Conservation (phyloP, 1,284 basidiomycete genomes). For the Golubevia pallescens region DNA sequence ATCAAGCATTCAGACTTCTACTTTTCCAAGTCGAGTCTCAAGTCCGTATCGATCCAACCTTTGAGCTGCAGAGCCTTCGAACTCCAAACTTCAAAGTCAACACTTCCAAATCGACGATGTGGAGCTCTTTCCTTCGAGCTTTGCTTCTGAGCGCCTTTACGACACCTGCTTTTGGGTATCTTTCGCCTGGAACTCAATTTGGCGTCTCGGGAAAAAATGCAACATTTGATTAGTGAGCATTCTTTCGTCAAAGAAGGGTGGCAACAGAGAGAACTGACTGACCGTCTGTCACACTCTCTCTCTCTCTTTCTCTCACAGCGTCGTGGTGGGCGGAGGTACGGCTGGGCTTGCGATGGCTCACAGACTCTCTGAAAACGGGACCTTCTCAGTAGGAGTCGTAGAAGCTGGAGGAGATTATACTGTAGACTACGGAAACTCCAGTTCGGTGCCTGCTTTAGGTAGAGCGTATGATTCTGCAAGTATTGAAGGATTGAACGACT, state of each 20-base stretch:
- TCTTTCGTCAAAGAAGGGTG: background rate
- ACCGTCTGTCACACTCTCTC: background rate
- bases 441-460: background rate
- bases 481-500: background rate
- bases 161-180: too few species aligned
- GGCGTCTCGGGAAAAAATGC: too few species aligned
- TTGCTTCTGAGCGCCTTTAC: too few species aligned
- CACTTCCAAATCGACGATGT: too few species aligned
- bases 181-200: too few species aligned
- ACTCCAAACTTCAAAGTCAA: too few species aligned
- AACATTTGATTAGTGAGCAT: background rate
- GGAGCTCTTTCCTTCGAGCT: too few species aligned
- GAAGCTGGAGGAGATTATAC: conserved; percentile 25
- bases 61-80: too few species aligned
- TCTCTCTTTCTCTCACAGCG: background rate
- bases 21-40: too few species aligned
- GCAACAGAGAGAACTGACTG: background rate
- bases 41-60: too few species aligned
- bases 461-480: background rate
- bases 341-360: conserved; percentile 38
- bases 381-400: conserved; percentile 43
- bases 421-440: background rate
- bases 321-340: conserved; percentile 12
- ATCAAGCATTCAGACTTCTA: too few species aligned
- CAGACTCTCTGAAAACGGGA: conserved; percentile 36